Base-by-base conservation (phyloP, 2,329 filamentous ascomycete genomes). In the Trichoderma atroviride region DNA sequence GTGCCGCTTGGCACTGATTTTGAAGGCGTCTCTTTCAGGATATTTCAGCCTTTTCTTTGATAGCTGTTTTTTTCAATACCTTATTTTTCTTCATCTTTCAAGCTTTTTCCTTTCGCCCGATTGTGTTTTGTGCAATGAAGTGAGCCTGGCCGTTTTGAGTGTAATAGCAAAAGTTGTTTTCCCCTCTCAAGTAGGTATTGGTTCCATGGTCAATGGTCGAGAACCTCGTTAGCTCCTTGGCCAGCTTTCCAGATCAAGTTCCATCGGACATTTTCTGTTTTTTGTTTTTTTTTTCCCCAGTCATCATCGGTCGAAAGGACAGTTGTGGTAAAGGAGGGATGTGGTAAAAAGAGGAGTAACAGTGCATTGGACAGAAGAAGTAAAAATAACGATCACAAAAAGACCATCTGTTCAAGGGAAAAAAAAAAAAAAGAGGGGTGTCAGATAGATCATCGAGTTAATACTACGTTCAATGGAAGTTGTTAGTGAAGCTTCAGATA, bases 41-140 rank as follows among this genome's bases (percentile, higher is more conserved):
- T 35, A 37, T 50, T 52, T 52, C 55, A 47, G n/a, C 40, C 43
- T 29, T 50, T 66, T 58, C 3, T 59, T 67, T 27, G 37, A 59
- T 67, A 67, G 64, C 33, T 52, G 1, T 40, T 67, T 14, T 67
- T 40, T 6, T 31, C 63, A 57, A 58, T 66, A 29, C 33, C 33
- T 33, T 67, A 22, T 33, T 35, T 22, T 64, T 53, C 7, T 64
- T 27, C 33, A 35, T 35, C 50, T 31, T 55, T 43, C 40, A 43
- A 43, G 2, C 1, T 19, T 5, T 10, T 43, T 43, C 19, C n/a
- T n/a, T 43, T 43, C 40, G 19, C 4, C 13, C 4, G n/a, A 3
- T n/a, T 50, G 40, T 43, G 19, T 52, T 35, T 33, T n/a, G 27
- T 27, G 31, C 29, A 3, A 14, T 53, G n/a, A 16, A 52, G 5